Conservation (phyloP, 345 rosid genomes). For the Gossypium herbaceum region DNA sequence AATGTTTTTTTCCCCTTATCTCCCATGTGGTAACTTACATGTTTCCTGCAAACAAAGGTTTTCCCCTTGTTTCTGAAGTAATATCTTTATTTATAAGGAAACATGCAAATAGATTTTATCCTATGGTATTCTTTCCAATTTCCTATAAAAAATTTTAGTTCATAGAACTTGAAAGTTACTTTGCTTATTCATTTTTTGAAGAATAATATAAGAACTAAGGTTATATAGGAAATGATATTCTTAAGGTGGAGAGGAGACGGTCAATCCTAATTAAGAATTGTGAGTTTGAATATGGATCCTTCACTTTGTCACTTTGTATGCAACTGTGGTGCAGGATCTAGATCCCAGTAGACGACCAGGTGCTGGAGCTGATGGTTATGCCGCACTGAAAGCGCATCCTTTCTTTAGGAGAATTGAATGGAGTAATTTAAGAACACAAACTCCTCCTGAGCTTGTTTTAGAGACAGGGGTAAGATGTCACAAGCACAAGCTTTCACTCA, state of each 20-base stretch:
- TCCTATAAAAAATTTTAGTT: background rate
- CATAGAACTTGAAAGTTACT: background rate
- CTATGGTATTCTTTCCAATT: background rate
- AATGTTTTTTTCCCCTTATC: background rate
- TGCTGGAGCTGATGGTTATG: constrained; percentile 84
- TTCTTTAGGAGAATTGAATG: constrained; percentile 74
- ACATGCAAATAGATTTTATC: background rate
- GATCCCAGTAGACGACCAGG: constrained; percentile 95
- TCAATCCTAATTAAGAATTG: background rate
- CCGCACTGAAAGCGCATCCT: constrained; percentile 31
- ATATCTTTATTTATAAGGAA: background rate
- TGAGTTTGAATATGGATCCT: background rate
- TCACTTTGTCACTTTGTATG: background rate
- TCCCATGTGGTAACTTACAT: background rate
- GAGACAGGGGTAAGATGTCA: too few species aligned
- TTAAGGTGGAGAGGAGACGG: background rate
- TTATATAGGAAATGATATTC: background rate
- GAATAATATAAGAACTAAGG: background rate
- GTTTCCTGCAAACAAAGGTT: background rate
- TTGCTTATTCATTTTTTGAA: background rate
- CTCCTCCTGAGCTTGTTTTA: constrained; percentile 28
- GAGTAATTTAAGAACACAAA: constrained; percentile 22
- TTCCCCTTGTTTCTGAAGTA: background rate
- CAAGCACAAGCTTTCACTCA: constrained; percentile 29
- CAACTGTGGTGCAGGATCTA: constrained; percentile 52